phyloP scores from a whole-genome alignment of 2,329 filamentous ascomycete genomes.

The Biscogniauxia mediterranea region DNA sequence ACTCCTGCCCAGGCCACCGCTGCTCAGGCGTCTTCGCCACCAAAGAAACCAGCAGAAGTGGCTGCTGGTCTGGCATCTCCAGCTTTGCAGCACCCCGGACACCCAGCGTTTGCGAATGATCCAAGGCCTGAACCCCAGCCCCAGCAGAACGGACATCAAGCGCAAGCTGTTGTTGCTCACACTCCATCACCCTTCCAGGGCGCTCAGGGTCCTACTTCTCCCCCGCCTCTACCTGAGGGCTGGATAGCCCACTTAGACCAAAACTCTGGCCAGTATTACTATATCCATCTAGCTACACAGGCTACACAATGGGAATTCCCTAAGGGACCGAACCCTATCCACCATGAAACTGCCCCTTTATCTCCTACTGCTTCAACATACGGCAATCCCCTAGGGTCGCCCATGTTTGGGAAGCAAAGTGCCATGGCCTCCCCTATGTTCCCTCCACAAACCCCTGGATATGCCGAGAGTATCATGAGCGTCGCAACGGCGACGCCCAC shows the following conservation, averaged over 20 bases:
- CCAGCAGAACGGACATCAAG: slow-evolving; percentile 45
- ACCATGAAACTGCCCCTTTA: slow-evolving; percentile 76
- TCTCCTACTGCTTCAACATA: slow-evolving; percentile 80
- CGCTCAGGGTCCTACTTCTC: slow-evolving; percentile 65
- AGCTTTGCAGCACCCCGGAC: slow-evolving; percentile 59
- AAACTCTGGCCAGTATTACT: slow-evolving; percentile 97
- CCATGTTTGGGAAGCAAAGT: slow-evolving; percentile 64
- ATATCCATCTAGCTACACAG: slow-evolving; percentile 93
- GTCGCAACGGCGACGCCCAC: slow-evolving; percentile 72
- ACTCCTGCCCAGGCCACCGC: slow-evolving; percentile 27
- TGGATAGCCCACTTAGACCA: slow-evolving; percentile 98
- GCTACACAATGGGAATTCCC: slow-evolving; percentile 99
- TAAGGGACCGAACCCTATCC: slow-evolving; percentile 87
- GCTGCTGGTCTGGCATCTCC: slow-evolving; percentile 43
- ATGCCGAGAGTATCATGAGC: slow-evolving; percentile 82
- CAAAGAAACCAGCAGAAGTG: slow-evolving; percentile 31
- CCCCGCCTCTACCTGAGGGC: slow-evolving; percentile 90
- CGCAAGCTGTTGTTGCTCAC: slow-evolving; percentile 38
- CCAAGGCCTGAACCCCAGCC: slow-evolving; percentile 49
- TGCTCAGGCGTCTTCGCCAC: slow-evolving; percentile 30
- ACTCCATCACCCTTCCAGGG: slow-evolving; percentile 44
- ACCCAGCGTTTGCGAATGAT: slow-evolving; percentile 92
- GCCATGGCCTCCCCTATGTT: slow-evolving; percentile 79
- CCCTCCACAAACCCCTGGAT: slow-evolving; percentile 78
- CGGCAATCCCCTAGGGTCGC: slow-evolving; percentile 70